Conservation (phyloP, 352 stramenopile genomes). For the Phytopythium aichiense region DNA sequence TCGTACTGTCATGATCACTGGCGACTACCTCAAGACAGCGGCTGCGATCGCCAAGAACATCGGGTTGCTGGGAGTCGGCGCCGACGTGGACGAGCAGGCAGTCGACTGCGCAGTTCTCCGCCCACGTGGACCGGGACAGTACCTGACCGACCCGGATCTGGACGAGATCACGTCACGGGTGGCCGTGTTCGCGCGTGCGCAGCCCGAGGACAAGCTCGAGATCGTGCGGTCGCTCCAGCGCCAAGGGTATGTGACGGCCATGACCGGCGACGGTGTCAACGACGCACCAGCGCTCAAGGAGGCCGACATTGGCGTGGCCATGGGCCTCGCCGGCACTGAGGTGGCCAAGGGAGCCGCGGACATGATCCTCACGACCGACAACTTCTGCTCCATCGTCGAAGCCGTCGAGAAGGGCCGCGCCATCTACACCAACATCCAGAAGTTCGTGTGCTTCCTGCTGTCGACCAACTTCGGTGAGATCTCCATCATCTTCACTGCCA, state of each 20-base stretch:
- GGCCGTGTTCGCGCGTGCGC: conserved; percentile 87
- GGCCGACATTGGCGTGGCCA: conserved; percentile 89
- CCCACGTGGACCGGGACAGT: conserved; percentile 13
- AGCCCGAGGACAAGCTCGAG: conserved; percentile 85
- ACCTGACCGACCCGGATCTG: conserved; percentile 47
- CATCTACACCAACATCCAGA: conserved; percentile 94
- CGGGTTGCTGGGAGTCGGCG: conserved; percentile 79
- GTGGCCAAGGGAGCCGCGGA: conserved; percentile 95
- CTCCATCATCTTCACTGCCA: conserved; percentile 48
- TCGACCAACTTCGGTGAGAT: conserved; percentile 92
- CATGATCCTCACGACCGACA: conserved; percentile 95
- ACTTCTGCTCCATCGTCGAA: conserved; percentile 93
- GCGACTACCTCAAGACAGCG: conserved; percentile 94
- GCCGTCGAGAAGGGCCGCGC: conserved; percentile 91
- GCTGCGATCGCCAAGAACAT: conserved; percentile 92
- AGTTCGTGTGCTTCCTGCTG: conserved; percentile 94
- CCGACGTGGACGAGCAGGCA: conserved; percentile 34
- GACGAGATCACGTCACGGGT: conserved; percentile 52
- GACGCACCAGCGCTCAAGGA: conserved; percentile 93
- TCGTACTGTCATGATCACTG: conserved; percentile 92
- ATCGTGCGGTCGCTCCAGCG: conserved; percentile 88
- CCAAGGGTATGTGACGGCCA: conserved; percentile 70
- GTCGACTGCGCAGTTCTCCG: conserved; percentile 43
- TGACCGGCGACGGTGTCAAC: conserved; percentile 95
- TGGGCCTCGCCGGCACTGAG: conserved; percentile 92